Percentiles rank a stretch among this genome's conserved stretches.
phyloP scores from a whole-genome alignment of 352 stramenopile species.

The Pythium monospermum region DNA sequence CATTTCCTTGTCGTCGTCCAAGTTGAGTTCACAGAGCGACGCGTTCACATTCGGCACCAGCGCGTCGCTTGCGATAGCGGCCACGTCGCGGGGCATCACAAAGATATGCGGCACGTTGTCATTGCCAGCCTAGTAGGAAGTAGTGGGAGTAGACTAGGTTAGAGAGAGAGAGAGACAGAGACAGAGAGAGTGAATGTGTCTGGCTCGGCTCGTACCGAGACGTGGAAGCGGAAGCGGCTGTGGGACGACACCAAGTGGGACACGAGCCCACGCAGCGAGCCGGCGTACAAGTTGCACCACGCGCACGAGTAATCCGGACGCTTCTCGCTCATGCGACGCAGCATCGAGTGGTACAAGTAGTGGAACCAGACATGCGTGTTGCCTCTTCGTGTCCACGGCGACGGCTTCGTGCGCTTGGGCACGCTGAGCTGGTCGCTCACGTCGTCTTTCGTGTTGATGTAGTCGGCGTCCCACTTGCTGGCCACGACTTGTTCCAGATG shows the following conservation, averaged over 20 bases:
- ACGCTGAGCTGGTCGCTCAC: constrained; percentile 27
- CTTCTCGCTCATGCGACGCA: constrained; percentile 79
- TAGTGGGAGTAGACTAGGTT: neutral
- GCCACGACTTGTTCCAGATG: constrained; percentile 35
- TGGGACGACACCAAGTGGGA: constrained; percentile 75
- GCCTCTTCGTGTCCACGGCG: constrained; percentile 22
- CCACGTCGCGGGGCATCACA: constrained; percentile 42
- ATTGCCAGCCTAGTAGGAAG: constrained; percentile 58
- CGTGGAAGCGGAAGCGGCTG: constrained; percentile 75
- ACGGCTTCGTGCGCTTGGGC: constrained; percentile 31
- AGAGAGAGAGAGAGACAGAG: neutral
- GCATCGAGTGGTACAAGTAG: constrained; percentile 77
- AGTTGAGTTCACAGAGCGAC: constrained; percentile 49
- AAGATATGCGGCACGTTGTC: constrained; percentile 83
- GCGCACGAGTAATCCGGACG: constrained; percentile 74
- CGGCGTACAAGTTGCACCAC: constrained; percentile 81
- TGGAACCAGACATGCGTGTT: constrained; percentile 63
- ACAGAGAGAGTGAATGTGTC: neutral
- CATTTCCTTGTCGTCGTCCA: constrained; percentile 39
- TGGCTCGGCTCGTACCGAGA: constrained; percentile 32
- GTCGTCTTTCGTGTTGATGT: constrained; percentile 17
- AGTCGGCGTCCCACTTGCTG: constrained; percentile 29
- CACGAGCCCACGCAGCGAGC: constrained; percentile 64
- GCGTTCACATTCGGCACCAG: constrained; percentile 17
- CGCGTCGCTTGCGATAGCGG: neutral